Base-by-base conservation (phyloP, 441 rosid genomes). In the Eugenia klotzschiana region DNA sequence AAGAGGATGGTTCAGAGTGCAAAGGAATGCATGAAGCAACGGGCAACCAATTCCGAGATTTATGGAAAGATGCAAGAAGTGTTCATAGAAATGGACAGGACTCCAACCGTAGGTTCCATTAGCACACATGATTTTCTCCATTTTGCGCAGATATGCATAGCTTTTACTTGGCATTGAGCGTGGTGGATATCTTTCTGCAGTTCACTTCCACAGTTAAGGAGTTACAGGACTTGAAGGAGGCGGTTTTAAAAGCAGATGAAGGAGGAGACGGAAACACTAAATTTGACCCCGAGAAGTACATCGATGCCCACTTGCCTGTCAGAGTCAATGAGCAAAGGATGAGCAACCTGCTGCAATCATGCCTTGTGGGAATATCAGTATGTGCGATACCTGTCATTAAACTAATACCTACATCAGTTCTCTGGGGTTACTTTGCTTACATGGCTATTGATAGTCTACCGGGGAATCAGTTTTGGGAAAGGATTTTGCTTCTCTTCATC, bases 371-470 rank as follows among this genome's bases (percentile, higher is more conserved):
- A 54, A 14, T 54, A 51, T 80, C 82, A 51, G 57, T 80, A 23
- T 26, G 54, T 51, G 82, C 58, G 15, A 51, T 51, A 54, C 82
- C 82, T 23, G 41, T 51, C 54, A 80, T 80, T 50, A 80, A 80
- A 54, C 82, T 50, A 14, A 80, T 80, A 51, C 82, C 82, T 40
- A 80, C 77, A 69, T 69, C 77, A 69, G 77, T 69, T 69, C 77
- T 69, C 20, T 69, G 77, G 77, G 77, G 77, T 80, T 80, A 80
- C 82, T 80, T 80, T 20, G 82, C 82, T n/a, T 80, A 80, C 82
- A 80, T 80, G 82, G 82, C 82, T 20, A 80, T 80, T 8, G 82
- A 80, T 27, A 80, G 82, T 54, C 58, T 80, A 51, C 82, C 82
- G 1, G 82, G 82, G n/a, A 80, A 80, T 54, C 82, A 80, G 46